Evolutionary conservation across 495 filamentous ascomycete genomes (phyloP), one percentile per base, ranked within the genome.

Genomic region (Aspergillus egyptiacus): DNA sequence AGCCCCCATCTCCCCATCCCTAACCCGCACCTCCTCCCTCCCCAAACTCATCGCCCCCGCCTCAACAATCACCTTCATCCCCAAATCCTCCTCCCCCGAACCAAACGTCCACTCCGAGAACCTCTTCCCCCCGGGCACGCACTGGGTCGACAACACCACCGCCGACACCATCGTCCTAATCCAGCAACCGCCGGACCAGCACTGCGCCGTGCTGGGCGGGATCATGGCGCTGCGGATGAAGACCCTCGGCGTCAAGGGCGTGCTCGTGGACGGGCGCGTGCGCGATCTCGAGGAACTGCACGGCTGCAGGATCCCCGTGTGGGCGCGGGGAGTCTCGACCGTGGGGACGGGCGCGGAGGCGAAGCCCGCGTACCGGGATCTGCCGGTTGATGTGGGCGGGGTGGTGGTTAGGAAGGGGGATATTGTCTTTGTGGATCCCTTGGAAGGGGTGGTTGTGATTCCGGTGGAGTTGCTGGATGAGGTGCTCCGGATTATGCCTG

Each of bases 171-270:
- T 85, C 32, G 74, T 79, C 3, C 69, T 87, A 2, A 63, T 85
- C 27, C 71, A 74, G 22, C 83, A 86, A 55, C 82, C 83, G 0
- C 45, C 58, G 6, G 67, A 68, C 5, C 82, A 85, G 61, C 68
- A 71, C 22, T 83, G 79, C 58, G 84, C 83, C 8, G 75, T 83
- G 9, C 64, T 85, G 0, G 84, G 84, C 24, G 83, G 82, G 2
- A 84, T 87, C 47, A 83, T 86, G 71, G 84, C 81, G 1, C 66
- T 72, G 10, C 65, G 83, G 19, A 81, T 86, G 75, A 77, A 76
- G 47, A 50, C 63, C 6, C 63, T 78, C 0, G 75, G 87, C 1
- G 74, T 75, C 0, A 63, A 61, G 43, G 79, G 66, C 10, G 72
- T 78, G 3, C 66, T 87, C 15, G 76, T 84, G 0, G 68, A 73